Evolutionary conservation across 495 filamentous ascomycete genomes (phyloP), one percentile per base, ranked within the genome.

Genomic region (Lichenothelia convexa): DNA sequence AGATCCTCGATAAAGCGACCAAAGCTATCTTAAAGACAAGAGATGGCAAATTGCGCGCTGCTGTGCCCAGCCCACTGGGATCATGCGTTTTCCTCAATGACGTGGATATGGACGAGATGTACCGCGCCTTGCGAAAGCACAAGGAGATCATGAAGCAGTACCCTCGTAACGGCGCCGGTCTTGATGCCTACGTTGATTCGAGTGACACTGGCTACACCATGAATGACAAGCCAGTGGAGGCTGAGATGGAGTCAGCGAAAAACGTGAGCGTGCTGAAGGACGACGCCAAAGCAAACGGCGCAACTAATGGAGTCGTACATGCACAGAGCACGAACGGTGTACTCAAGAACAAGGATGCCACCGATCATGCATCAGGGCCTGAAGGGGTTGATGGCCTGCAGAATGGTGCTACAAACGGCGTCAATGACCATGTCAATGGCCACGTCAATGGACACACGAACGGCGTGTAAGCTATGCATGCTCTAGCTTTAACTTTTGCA

Each of bases 391-490:
- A 45, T 45, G 43, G 43, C 18, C 21, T 27, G 19, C 7, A 35
- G 22, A 47, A 36, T 11, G 27, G 26, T n/a, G 35, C 41, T 8
- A 36, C 35, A 12, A 32, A 38, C 26, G 37, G 30, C 13, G 22
- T 43, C 2, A 52, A 56, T 29, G 58, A 52, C 2, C 29, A 43
- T 33, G 36, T 19, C 4, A 54, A 53, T 36, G 49, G 40, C 9
- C 29, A 32, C 24, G 31, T 35, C 24, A 44, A 50, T 21, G 45
- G 45, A 22, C 35, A 29, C 4, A 32, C 35, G 18, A 26, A 78
- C 75, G 71, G 64, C 72, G 30, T 70, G 69, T 18, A 63, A 72
- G 12, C 56, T 83, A n/a, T 65, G n/a, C n/a, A n/a, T 67, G 53
- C 65, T 73, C 15, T 61, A n/a, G n/a, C n/a, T n/a, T n/a, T n/a